phyloP scores from a whole-genome alignment of 208 protist genomes.

The Histomonas meleagridis region DNA sequence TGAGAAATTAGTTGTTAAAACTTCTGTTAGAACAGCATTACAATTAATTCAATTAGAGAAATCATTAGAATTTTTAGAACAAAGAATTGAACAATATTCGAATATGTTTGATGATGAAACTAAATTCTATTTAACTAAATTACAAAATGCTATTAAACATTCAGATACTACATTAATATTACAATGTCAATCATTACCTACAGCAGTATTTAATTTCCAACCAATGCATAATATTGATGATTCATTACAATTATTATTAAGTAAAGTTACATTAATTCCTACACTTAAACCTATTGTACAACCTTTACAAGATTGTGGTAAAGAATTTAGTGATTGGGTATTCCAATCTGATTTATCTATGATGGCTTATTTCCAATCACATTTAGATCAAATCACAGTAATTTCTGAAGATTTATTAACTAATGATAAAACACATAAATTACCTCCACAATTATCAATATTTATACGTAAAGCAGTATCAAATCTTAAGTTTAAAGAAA shows the following conservation, averaged over 20 bases:
- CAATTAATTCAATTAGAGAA: not conserved
- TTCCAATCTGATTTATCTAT: not conserved
- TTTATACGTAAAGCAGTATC: not conserved
- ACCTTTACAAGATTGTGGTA: not conserved
- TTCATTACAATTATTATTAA: not conserved
- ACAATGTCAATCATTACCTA: not conserved
- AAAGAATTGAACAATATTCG: not conserved
- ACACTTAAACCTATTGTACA: not conserved
- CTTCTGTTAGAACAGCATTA: not conserved
- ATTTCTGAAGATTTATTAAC: not conserved
- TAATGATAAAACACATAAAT: not conserved
- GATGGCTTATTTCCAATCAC: not conserved
- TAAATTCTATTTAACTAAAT: not conserved
- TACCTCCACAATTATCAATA: not conserved
- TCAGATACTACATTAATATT: not conserved
- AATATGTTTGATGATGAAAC: not conserved
- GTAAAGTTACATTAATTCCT: not conserved
- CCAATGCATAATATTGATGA: not conserved
- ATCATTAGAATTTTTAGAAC: not conserved
- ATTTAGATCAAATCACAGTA: not conserved
- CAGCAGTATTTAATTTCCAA: not conserved
- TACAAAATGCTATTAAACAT: not conserved
- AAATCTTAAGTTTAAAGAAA: not conserved
- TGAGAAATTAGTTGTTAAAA: not conserved
- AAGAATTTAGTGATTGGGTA: not conserved